phyloP scores from a whole-genome alignment of 1,284 basidiomycete genomes.

The Ceratobasidium sp. region DNA sequence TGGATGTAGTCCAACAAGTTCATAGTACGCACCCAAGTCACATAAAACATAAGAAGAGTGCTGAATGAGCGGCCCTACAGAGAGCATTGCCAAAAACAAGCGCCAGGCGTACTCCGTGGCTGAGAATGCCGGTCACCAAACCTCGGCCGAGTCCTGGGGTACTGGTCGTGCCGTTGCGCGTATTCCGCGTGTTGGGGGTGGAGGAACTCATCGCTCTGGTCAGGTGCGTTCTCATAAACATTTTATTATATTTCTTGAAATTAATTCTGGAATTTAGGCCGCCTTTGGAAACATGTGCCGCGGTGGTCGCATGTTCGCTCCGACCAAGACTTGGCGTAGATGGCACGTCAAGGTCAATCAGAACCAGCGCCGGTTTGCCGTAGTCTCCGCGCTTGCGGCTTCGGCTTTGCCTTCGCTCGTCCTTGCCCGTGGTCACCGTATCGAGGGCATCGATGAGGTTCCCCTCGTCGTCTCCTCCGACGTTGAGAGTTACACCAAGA shows the following conservation, averaged over 20 bases:
- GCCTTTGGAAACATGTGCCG: constrained; percentile 99
- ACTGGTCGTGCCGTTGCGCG: constrained; percentile 99
- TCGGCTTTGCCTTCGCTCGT: constrained; percentile 98
- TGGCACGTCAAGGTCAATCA: constrained; percentile 99
- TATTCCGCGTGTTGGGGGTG: constrained; percentile 99
- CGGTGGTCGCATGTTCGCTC: constrained; percentile 99
- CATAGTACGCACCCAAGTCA: constrained; percentile 83
- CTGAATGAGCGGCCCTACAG: constrained; percentile 61
- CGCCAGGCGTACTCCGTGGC: constrained; percentile 97
- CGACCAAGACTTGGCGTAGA: constrained; percentile 99
- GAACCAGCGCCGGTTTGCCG: constrained; percentile 98
- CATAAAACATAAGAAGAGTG: neutral
- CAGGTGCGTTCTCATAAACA: constrained; percentile 68
- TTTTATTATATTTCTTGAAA: neutral
- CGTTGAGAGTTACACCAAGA: constrained; percentile 93
- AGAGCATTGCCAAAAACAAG: constrained; percentile 99
- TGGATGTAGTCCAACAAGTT: constrained; percentile 97
- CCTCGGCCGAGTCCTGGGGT: constrained; percentile 99
- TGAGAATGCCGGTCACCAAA: constrained; percentile 99
- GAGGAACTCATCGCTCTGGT: constrained; percentile 98
- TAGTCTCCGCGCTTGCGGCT: constrained; percentile 97
- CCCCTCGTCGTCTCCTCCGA: constrained; percentile 89
- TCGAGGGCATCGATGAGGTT: constrained; percentile 97
- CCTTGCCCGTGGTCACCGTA: constrained; percentile 98
- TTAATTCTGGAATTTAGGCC: constrained; percentile 66